These are phyloP conservation scores for Sclerotinia borealis DNA, from an alignment of 2,329 filamentous ascomycete genomes.

Conservation along the genomic window DNA sequence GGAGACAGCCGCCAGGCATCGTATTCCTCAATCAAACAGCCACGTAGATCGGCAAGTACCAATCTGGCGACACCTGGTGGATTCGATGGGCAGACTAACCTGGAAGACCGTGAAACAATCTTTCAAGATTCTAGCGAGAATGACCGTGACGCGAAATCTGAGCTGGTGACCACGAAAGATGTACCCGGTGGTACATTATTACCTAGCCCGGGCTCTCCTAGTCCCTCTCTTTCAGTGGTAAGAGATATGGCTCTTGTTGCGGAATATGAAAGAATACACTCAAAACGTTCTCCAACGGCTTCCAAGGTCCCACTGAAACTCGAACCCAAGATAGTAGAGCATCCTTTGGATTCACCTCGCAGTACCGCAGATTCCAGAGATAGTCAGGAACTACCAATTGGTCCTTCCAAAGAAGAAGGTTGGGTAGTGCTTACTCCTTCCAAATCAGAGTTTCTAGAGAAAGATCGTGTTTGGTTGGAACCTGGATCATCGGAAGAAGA, in stretches of 20 bases:
- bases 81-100: slow-evolving; percentile 25
- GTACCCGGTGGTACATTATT: slow-evolving; percentile 11
- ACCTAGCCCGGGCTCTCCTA: slow-evolving; percentile 9
- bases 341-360: slow-evolving; percentile 18
- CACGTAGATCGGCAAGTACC: slow-evolving; percentile 16
- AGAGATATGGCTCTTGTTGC: slow-evolving; percentile 29
- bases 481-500: slow-evolving; percentile 32
- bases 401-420: slow-evolving; percentile 25
- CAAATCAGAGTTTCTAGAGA: slow-evolving; percentile 19
- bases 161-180: slow-evolving; percentile 13
- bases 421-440: slow-evolving; percentile 30
- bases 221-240: slow-evolving; percentile 19
- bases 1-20: slow-evolving; percentile 9
- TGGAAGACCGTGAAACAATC: slow-evolving; percentile 39
- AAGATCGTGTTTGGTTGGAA: slow-evolving; percentile 30
- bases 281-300: slow-evolving; percentile 22
- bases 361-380: slow-evolving; percentile 18
- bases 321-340: slow-evolving; percentile 10
- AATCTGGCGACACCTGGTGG: slow-evolving; percentile 7
- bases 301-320: slow-evolving; percentile 2
- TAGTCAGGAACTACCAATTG: slow-evolving; percentile 13
- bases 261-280: slow-evolving; percentile 27
- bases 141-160: slow-evolving; percentile 37
- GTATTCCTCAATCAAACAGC: slow-evolving; percentile 13
- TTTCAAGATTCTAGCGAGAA: slow-evolving; percentile 49